Base-by-base conservation (phyloP, 2,329 filamentous ascomycete genomes). In the Penicillium psychrosexuale region DNA sequence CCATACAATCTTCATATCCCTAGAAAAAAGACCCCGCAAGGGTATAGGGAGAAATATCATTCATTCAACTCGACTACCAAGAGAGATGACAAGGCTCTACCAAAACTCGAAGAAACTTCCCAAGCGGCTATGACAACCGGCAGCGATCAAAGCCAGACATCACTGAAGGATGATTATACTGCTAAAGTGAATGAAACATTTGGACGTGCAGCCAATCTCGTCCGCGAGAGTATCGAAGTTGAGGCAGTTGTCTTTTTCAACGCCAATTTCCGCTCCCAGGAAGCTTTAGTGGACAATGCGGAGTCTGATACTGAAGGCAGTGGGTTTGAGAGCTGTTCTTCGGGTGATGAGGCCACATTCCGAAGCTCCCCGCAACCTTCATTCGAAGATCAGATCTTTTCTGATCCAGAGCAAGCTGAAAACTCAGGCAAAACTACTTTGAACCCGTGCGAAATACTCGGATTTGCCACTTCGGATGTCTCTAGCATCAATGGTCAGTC, bases 141-240 rank as follows among this genome's bases (percentile, higher is more conserved):
- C 8, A 33, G 28, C 1, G 46, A 47, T n/a, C 30, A 15, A 31
- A n/a, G 13, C 5, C 44, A 45, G 40, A 17, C 37, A 36, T 40
- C 56, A n/a, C 49, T 50, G 6, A 58, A 47, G n/a, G 43, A 42
- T 7, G 43, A 34, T 19, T 56, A 58, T 30, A 31, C 40, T 15
- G 30, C 37, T 8, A 50, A 59, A 27, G 17, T 60, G 6, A 39
- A 52, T 8, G 46, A 65, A 11, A 59, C 77, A 1, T 78, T 78
- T 40, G 71, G 72, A 0, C 75, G 72, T 33, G 78, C 76, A 6
- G 73, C 76, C 17, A 71, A 71, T 22, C 72, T 78, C 3, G 68
- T 80, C 27, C 66, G 74, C 3, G 66, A 76, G 36, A 70, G 74
- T 1, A 62, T 78, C 6, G 72, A 77, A 34, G 66, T 74, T 0